Evolutionary conservation across 148 eudicot species (phyloP).

Genomic region (Chenopodium berlandieri): DNA sequence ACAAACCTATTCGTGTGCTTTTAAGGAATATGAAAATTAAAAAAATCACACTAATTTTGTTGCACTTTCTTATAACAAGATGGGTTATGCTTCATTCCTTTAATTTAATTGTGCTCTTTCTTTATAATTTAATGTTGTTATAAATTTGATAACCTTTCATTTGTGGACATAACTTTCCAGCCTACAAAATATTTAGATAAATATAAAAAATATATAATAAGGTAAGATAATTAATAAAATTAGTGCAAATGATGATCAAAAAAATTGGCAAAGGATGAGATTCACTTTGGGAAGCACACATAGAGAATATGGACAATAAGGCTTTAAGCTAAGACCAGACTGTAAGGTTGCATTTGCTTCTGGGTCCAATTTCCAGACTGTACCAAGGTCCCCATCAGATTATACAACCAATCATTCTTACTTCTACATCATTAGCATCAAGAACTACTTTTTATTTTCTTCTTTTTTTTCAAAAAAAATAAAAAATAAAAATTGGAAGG

Average conservation of each 20-base stretch:
- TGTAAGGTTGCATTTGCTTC: slow-evolving; percentile 17
- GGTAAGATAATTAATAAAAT: background rate
- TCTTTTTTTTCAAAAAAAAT: no score
- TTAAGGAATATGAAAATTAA: background rate
- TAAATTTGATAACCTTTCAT: no score
- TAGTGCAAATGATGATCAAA: slow-evolving; percentile 1
- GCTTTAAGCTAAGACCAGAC: slow-evolving; percentile 26
- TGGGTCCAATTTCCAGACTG: slow-evolving; percentile 32
- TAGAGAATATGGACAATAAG: slow-evolving; percentile 18
- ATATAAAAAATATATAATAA: background rate
- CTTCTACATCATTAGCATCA: background rate
- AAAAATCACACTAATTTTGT: background rate
- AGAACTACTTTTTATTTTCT: background rate
- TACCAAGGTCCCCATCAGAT: slow-evolving; percentile 13
- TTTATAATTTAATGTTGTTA: background rate
- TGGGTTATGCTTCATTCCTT: background rate
- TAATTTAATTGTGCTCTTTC: background rate
- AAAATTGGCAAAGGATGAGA: slow-evolving; percentile 21
- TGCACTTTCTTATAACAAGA: slow-evolving; percentile 24
- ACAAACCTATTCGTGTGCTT: background rate
- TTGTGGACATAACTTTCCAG: slow-evolving; percentile 21
- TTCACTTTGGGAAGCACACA: slow-evolving; percentile 15
- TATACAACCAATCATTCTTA: slow-evolving; percentile 20
- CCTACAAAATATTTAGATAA: background rate
- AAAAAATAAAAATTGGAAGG: no score